A percentile compares a stretch with the other conserved stretches of the same genome.
Conservation (phyloP, 2,329 filamentous ascomycete species). For the Monosporascus cannonballus region DNA sequence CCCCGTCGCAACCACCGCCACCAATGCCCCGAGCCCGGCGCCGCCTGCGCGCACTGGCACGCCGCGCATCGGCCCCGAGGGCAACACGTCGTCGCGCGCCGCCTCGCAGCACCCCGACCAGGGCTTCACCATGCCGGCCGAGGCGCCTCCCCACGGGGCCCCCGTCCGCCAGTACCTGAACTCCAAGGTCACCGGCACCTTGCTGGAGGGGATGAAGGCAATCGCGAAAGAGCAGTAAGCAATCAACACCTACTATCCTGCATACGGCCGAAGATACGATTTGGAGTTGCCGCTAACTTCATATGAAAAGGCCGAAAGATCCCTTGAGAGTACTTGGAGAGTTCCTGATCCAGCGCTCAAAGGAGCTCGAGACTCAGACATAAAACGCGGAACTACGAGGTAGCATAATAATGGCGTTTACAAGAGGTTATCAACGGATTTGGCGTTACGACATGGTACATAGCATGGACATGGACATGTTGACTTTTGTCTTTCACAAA, state of each 20-base stretch:
- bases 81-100: slow-evolving; percentile 47
- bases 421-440: slow-evolving; percentile 8
- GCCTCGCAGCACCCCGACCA: slow-evolving; percentile 52
- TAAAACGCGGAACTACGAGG: neutral
- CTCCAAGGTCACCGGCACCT: slow-evolving; percentile 58
- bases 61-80: slow-evolving; percentile 31
- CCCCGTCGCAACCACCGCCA: slow-evolving; percentile 15
- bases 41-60: slow-evolving; percentile 41
- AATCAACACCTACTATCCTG: neutral
- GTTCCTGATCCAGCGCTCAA: slow-evolving; percentile 62
- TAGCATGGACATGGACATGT: slow-evolving; percentile 5
- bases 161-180: slow-evolving; percentile 67
- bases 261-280: neutral
- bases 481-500: slow-evolving; percentile 10
- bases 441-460: slow-evolving; percentile 7
- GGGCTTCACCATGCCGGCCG: slow-evolving; percentile 48
- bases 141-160: slow-evolving; percentile 60
- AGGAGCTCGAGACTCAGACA: slow-evolving; percentile 47
- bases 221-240: slow-evolving; percentile 62
- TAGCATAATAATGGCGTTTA: slow-evolving; percentile 17
- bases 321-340: slow-evolving; percentile 65
- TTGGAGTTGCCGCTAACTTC: slow-evolving; percentile 1
- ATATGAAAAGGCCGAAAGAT: slow-evolving; percentile 50
- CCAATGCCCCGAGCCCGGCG: slow-evolving; percentile 30
- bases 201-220: slow-evolving; percentile 71